phyloP scores from a whole-genome alignment of 208 protist species.

The Porcisia hertigi region DNA sequence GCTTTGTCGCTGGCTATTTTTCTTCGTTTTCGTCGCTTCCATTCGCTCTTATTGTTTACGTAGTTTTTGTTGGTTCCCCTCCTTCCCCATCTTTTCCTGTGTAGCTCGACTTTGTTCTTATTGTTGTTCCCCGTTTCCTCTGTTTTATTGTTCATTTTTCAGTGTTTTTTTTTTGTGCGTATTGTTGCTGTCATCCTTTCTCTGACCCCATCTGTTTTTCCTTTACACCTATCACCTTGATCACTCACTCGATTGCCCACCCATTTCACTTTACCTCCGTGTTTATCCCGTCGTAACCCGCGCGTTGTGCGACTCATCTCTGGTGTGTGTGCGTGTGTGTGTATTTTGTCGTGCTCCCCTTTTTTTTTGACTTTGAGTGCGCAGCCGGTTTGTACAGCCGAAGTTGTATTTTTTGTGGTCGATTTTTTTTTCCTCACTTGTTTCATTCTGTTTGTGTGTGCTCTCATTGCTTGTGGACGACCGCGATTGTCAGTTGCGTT shows the following conservation, averaged over 20 bases:
- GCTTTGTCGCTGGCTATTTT: background rate
- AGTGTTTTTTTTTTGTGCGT: background rate
- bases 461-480: background rate
- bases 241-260: conserved; percentile 13
- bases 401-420: background rate
- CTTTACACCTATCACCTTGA: background rate
- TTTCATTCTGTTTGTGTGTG: background rate
- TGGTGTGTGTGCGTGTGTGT: conserved; percentile 7
- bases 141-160: background rate
- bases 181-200: background rate
- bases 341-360: background rate
- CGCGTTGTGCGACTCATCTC: background rate
- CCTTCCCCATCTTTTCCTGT: background rate
- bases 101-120: background rate
- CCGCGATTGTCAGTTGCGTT: background rate
- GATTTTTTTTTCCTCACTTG: background rate
- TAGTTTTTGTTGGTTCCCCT: background rate
- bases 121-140: background rate
- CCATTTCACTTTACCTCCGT: background rate
- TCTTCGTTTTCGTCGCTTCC: background rate
- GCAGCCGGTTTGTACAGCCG: background rate
- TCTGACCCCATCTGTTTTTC: background rate
- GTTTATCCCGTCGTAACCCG: background rate
- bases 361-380: background rate
- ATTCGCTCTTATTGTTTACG: background rate